These are phyloP conservation scores for Haplographium delicatum DNA, from an alignment of 495 filamentous ascomycete species.

Conservation along the genomic window DNA sequence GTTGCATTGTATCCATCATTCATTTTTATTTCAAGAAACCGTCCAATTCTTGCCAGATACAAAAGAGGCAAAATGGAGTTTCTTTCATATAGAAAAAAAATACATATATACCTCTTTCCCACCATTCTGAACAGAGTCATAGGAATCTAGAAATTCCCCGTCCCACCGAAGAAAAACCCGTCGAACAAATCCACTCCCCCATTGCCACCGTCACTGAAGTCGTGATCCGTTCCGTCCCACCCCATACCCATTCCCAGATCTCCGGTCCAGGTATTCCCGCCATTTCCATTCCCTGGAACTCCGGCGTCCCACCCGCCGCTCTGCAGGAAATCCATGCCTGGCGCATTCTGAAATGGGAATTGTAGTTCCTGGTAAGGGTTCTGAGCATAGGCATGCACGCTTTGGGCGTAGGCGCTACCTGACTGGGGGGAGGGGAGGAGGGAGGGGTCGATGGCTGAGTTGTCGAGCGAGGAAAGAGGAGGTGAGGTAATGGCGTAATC, in stretches of 20 bases:
- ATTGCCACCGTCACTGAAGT: conserved; percentile 72
- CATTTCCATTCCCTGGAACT: conserved; percentile 20
- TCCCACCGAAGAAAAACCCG: conserved; percentile 82
- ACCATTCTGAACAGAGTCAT: no score
- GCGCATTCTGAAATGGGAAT: conserved; percentile 13
- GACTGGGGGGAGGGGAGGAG: conserved; percentile 36
- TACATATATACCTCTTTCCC: no score
- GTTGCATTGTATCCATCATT: no score
- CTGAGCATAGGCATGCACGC: background rate
- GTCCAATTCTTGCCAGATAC: no score
- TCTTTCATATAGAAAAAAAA: no score
- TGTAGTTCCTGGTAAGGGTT: conserved; percentile 16
- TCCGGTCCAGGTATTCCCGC: conserved; percentile 7
- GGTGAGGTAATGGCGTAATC: conserved; percentile 24
- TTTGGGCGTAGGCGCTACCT: background rate
- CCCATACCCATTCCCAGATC: conserved; percentile 69
- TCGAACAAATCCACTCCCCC: conserved; percentile 80
- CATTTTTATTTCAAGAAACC: no score
- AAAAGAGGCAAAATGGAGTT: no score
- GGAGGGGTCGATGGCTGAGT: conserved; percentile 39
- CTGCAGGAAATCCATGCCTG: conserved; percentile 21
- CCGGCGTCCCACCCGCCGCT: conserved; percentile 27
- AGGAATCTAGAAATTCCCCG: conserved; percentile 18
- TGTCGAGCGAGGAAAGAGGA: conserved; percentile 30
- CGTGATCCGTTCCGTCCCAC: conserved; percentile 59